These are phyloP conservation scores for Akebia trifoliata DNA, from an alignment of 164 flowering plant genomes.

Conservation along the genomic window DNA sequence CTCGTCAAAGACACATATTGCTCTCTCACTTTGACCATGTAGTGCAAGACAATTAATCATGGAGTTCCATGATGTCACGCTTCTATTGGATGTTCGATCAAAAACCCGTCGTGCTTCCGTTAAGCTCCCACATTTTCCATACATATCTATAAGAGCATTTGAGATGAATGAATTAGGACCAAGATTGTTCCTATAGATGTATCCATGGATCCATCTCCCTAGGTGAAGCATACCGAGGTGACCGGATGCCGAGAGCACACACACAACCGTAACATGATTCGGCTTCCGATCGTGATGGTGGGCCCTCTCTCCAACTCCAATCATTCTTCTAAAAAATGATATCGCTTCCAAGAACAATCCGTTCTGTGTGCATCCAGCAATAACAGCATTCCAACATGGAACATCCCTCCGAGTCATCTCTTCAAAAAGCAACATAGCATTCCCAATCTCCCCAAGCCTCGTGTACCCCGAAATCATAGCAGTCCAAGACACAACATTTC, in stretches of 20 bases:
- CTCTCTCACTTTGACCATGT: constrained; percentile 1
- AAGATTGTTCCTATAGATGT: constrained; percentile 1
- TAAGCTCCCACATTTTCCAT: constrained; percentile 13
- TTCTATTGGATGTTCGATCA: background rate
- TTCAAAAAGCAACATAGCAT: constrained; percentile 3
- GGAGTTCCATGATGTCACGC: constrained; percentile 10
- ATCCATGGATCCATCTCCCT: constrained; percentile 8
- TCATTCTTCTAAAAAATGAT: constrained; percentile 7
- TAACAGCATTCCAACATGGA: constrained; percentile 10
- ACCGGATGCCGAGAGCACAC: constrained; percentile 8
- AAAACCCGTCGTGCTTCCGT: constrained; percentile 9
- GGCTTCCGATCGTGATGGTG: background rate
- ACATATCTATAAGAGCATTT: constrained; percentile 14
- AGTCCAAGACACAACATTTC: constrained; percentile 9
- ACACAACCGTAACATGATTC: constrained; percentile 8
- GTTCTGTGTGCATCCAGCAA: constrained; percentile 11
- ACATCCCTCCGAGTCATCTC: constrained; percentile 10
- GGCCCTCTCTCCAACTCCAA: background rate
- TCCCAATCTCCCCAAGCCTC: constrained; percentile 4
- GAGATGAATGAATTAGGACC: background rate
- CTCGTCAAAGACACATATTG: constrained; percentile 6
- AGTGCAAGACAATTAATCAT: constrained; percentile 13
- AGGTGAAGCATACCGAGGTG: constrained; percentile 7
- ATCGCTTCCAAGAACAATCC: constrained; percentile 9
- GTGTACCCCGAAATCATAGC: constrained; percentile 12